A percentile compares a stretch with the other conserved stretches of the same genome.
phyloP scores from a whole-genome alignment of 1,284 basidiomycete species.

The Heterobasidion irregulare region DNA sequence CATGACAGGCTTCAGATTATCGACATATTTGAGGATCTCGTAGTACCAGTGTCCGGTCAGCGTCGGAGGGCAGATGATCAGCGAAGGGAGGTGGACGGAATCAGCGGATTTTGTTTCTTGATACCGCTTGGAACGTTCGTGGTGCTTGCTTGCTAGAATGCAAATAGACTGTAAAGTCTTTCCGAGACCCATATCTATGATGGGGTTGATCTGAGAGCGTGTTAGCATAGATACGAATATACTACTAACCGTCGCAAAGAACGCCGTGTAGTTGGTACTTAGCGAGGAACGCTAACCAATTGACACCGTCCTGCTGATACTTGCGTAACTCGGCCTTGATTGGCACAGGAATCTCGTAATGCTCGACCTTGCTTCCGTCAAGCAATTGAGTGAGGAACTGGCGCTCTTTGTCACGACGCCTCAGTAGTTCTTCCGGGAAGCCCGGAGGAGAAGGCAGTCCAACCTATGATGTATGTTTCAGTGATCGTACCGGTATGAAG shows the following conservation, averaged over 20 bases:
- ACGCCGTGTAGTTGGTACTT: conserved; percentile 98
- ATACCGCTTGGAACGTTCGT: conserved; percentile 73
- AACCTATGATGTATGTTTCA: conserved; percentile 41
- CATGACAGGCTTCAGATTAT: conserved; percentile 78
- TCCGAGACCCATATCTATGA: conserved; percentile 92
- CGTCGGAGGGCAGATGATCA: conserved; percentile 96
- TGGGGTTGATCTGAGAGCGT: conserved; percentile 2
- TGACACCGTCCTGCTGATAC: conserved; percentile 98
- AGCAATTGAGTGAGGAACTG: conserved; percentile 92
- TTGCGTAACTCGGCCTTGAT: conserved; percentile 95
- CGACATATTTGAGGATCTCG: conserved; percentile 91
- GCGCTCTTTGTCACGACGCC: conserved; percentile 82
- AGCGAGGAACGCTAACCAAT: conserved; percentile 97
- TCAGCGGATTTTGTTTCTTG: conserved; percentile 69
- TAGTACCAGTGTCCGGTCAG: conserved; percentile 98
- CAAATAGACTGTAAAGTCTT: conserved; percentile 99
- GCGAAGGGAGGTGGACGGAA: conserved; percentile 82
- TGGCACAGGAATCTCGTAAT: conserved; percentile 80
- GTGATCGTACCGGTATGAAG: not conserved
- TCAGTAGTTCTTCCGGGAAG: conserved; percentile 87
- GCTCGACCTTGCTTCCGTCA: conserved; percentile 91
- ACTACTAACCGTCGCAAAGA: conserved; percentile 83
- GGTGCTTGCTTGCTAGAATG: conserved; percentile 91
- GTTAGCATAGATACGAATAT: not conserved
- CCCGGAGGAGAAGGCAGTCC: conserved; percentile 93